These are phyloP conservation scores for Salix udensis DNA, from an alignment of 345 rosid species.

Conservation along the genomic window DNA sequence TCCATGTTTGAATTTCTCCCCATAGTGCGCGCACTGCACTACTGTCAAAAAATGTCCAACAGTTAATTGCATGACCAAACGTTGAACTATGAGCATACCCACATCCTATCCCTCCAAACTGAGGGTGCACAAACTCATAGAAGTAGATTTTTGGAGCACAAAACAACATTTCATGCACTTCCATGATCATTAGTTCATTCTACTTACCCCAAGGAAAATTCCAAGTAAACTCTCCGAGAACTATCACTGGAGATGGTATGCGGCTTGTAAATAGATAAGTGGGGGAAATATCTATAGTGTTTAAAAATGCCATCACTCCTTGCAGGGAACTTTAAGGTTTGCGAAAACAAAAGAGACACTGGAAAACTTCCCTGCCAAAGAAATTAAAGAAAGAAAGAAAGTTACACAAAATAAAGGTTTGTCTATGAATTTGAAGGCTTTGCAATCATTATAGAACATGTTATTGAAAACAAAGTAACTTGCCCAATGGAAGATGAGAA, in stretches of 20 bases:
- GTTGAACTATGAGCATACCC: neutral
- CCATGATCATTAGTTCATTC: conserved; percentile 1
- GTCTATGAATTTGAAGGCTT: neutral
- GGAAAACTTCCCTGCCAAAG: conserved; percentile 69
- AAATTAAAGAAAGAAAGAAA: neutral
- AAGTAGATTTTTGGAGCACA: neutral
- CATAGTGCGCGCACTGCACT: neutral
- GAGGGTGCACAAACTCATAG: neutral
- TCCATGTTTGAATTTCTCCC: neutral
- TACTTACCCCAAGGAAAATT: conserved; percentile 87
- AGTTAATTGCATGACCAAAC: too few species aligned
- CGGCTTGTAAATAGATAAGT: conserved; percentile 46
- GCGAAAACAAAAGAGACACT: conserved; percentile 56
- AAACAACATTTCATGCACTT: neutral
- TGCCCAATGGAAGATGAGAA: neutral
- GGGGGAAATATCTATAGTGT: conserved; percentile 53
- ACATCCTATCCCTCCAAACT: neutral
- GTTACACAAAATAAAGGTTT: neutral
- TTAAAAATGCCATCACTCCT: conserved; percentile 45
- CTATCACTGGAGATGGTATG: conserved; percentile 32
- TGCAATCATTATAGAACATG: neutral
- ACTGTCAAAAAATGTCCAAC: too few species aligned
- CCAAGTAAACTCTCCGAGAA: conserved; percentile 79
- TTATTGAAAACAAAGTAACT: neutral
- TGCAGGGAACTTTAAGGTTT: conserved; percentile 72